Evolutionary conservation across 768 basidiomycete species (phyloP).

Genomic region (Amanita polypyramis): DNA sequence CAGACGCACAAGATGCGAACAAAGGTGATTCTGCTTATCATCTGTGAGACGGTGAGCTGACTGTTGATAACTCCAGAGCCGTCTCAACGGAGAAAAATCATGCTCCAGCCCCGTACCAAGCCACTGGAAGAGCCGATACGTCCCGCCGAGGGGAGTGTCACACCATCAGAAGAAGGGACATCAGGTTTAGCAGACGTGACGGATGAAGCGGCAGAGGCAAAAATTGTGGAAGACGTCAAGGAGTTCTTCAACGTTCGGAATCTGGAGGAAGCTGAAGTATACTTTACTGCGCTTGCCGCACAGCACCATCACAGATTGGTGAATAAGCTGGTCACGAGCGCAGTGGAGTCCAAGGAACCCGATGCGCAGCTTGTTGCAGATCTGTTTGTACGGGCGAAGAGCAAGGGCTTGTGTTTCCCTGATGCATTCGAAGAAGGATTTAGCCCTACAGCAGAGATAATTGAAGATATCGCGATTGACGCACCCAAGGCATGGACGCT

Average conservation of each 20-base stretch:
- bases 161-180: constrained; percentile 38
- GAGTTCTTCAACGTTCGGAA: constrained; percentile 83
- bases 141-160: constrained; percentile 38
- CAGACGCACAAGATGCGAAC: constrained; percentile 39
- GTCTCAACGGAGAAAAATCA: constrained; percentile 56
- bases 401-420: constrained; percentile 47
- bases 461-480: constrained; percentile 88
- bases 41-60: background rate
- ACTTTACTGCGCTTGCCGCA: constrained; percentile 66
- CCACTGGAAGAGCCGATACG: constrained; percentile 41
- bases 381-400: constrained; percentile 54
- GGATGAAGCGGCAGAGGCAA: constrained; percentile 57
- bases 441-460: constrained; percentile 51
- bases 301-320: constrained; percentile 57
- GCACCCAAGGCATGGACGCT: constrained; percentile 77
- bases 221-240: constrained; percentile 73
- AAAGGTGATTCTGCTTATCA: constrained; percentile 31
- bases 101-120: constrained; percentile 71
- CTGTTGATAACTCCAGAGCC: constrained; percentile 32
- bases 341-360: constrained; percentile 72
- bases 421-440: constrained; percentile 72
- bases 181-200: constrained; percentile 38
- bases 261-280: constrained; percentile 79
- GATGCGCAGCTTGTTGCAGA: constrained; percentile 72
- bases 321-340: constrained; percentile 61